phyloP scores from a whole-genome alignment of 306 rosid genomes.

The Corylus avellana region DNA sequence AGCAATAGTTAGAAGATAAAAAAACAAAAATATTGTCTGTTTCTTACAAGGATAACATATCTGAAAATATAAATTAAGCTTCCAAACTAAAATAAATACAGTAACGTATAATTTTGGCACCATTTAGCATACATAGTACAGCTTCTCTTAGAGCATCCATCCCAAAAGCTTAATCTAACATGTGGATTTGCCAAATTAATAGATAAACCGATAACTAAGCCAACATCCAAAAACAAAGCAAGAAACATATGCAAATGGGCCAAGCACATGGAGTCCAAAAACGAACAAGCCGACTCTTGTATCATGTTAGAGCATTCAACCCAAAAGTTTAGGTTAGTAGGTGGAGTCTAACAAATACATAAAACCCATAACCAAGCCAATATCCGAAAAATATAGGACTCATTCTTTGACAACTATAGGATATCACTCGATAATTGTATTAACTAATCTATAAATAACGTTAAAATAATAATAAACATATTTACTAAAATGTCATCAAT shows the following conservation, averaged over 20 bases:
- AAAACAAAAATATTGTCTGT: conserved; percentile 1
- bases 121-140: neutral
- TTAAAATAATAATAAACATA: conserved; percentile 21
- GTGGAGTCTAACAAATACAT: neutral
- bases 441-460: conserved; percentile 17
- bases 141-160: neutral
- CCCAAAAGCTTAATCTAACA: neutral
- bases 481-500: neutral
- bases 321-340: neutral
- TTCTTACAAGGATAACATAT: conserved; percentile 20
- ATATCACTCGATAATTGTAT: neutral
- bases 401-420: neutral
- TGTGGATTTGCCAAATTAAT: neutral
- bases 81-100: neutral
- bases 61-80: conserved; percentile 3
- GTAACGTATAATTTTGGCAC: neutral
- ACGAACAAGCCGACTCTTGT: neutral
- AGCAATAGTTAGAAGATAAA: conserved; percentile 25
- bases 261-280: neutral
- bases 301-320: neutral
- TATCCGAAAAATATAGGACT: neutral
- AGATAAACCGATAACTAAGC: neutral
- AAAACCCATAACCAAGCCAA: conserved; percentile 5
- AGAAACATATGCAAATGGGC: neutral
- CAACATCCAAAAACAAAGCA: neutral